Evolutionary conservation across 495 filamentous ascomycete genomes (phyloP).

Genomic region (Penicillium odoratum): DNA sequence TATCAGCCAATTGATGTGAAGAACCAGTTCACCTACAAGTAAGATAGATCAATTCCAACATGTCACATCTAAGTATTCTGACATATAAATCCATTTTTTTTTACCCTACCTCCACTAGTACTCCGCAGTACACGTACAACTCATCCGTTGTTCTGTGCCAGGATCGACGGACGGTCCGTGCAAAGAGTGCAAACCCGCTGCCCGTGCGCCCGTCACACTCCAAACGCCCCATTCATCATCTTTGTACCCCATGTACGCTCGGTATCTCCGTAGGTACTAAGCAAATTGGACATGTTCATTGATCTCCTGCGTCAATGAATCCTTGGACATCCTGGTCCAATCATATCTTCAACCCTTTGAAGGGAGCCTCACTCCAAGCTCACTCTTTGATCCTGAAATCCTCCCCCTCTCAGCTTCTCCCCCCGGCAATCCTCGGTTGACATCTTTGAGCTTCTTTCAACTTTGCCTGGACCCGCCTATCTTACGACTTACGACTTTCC

Average conservation of each 20-base stretch:
- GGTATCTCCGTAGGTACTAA: not conserved
- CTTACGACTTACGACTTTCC: conserved; percentile 5
- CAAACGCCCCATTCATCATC: conserved; percentile 7
- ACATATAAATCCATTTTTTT: too few species aligned
- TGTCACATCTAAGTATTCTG: not conserved
- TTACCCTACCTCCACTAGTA: too few species aligned
- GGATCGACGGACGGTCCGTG: conserved; percentile 9
- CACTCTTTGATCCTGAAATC: conserved; percentile 8
- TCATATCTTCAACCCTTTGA: conserved; percentile 7
- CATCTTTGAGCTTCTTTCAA: conserved; percentile 1
- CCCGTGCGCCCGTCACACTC: conserved; percentile 8
- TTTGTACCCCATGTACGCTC: conserved; percentile 4
- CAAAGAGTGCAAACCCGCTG: conserved; percentile 6
- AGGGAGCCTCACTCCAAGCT: not conserved
- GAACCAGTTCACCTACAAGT: not conserved
- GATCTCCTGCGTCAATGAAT: conserved; percentile 17
- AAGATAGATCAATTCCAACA: not conserved
- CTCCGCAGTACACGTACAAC: too few species aligned
- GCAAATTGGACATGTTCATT: conserved; percentile 6
- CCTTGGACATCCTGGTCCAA: conserved; percentile 12
- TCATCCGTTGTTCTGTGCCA: not conserved
- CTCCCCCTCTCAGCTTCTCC: conserved; percentile 3
- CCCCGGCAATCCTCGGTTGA: not conserved
- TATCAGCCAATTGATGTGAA: too few species aligned
- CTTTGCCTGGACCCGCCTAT: not conserved